Base-by-base conservation (phyloP, 2,329 filamentous ascomycete species). In the Cladosporium cucumerinum region DNA sequence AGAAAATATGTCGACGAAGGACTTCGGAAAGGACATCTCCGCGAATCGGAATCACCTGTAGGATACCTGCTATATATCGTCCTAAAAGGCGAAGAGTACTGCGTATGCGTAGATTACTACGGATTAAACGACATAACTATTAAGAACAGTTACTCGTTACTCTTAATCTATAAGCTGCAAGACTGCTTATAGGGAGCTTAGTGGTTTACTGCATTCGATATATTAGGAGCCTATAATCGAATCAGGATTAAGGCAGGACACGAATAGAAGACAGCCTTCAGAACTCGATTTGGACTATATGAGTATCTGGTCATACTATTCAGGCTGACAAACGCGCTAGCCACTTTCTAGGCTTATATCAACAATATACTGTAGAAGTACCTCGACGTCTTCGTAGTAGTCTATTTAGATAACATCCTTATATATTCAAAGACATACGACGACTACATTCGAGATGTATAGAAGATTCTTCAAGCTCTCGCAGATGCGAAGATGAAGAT, bases 231-330 rank as follows among this genome's bases (percentile, higher is more conserved):
- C 8, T 59, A 30, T 48, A 28, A 59, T 32, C 23, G 34, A 26
- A 59, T 59, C 30, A n/a, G 34, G 18, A 59, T 59, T 11, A 48
- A 43, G 36, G 12, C 14, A 46, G 57, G 34, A 32, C 10, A 59
- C 3, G 21, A 59, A 59, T 46, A 34, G 57, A 59, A 46, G 26
- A 46, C 30, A 23, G 71, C 70, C 0, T 80, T 79, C 62, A 30
- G 63, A 25, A 78, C 69, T 2, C 59, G 70, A 36, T 78, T 74
- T 65, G 68, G 74, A 46, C 66, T 69, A 4, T 80, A 69, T 65
- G 61, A 81, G 65, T 80, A 72, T 51, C 52, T 72, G 39, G 71
- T 80, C 11, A 72, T 75, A 66, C 67, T 57, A 14, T 75, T 76
- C 68, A 51, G 63, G 18, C 54, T 67, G 5, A 61, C 36, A 8